Base-by-base conservation (phyloP, 116 monocot species). In the Dioscorea cayenensis region DNA sequence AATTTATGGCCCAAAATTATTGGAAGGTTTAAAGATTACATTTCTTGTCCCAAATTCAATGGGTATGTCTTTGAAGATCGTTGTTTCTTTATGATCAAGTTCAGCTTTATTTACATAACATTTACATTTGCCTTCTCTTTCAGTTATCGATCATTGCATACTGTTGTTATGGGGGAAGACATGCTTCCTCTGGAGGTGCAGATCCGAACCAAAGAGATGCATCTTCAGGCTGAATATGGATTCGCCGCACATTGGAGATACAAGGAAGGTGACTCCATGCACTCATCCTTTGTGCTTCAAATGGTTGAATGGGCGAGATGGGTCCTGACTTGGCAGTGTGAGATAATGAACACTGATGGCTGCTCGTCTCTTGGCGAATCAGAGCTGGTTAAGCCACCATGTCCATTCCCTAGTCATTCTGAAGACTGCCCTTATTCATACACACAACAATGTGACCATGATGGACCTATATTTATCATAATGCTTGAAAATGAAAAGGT, bases 161-260 rank as follows among this genome's bases (percentile, higher is more conserved):
- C 95, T 5, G 92, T 92, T 36, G 95, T 95, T 10, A 51, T 84
- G 79, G 77, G 80, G 43, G 78, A 89, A 64, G 76, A 78, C 7
- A 64, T 60, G 38, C 76, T 81, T 51, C 92, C 92, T 58, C 72
- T 95, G 49, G 95, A 95, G 79, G 78, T 95, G 27, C 95, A 95
- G 72, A 92, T 95, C 55, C 83, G 92, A 51, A 95, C 95, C 0
- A 87, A 77, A 64, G 92, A 92, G 72, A 95, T 95, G 95, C 90
- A 95, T 75, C 62, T 83, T 21, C 92, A 92, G 52, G 95, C 95
- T 0, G 95, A 95, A 67, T 95, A 72, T 68, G 95, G 95, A 21
- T 90, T 92, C 67, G 95, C 95, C 43, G 92, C 95, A 6, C 95
- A 95, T 69, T 95, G 95, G 95, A 84, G 92, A 63, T 95, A 95